A percentile compares a stretch with the other conserved stretches of the same genome.
phyloP scores from a whole-genome alignment of 1,284 basidiomycete genomes.

The Malassezia obtusa region DNA sequence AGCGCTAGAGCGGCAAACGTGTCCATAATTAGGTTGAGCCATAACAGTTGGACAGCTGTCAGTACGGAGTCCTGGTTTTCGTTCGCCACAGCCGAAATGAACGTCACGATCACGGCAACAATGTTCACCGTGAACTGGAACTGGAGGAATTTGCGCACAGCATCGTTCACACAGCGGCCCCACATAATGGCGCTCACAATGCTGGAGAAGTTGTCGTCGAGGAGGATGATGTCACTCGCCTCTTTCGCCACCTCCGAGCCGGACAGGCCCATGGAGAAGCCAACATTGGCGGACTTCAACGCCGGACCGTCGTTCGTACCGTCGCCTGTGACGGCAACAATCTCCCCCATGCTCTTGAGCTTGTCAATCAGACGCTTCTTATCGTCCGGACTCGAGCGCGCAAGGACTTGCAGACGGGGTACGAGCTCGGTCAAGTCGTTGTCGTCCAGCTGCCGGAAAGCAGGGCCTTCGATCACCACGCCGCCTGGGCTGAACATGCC shows the following conservation, averaged over 20 bases:
- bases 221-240: conserved; percentile 95
- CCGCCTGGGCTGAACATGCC: conserved; percentile 86
- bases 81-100: conserved; percentile 77
- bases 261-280: conserved; percentile 76
- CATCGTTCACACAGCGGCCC: conserved; percentile 96
- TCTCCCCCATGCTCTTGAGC: conserved; percentile 75
- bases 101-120: conserved; percentile 87
- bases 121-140: conserved; percentile 96
- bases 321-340: conserved; percentile 94
- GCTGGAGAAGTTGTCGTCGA: conserved; percentile 84
- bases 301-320: conserved; percentile 97
- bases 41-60: conserved; percentile 86
- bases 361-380: conserved; percentile 87
- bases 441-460: conserved; percentile 54
- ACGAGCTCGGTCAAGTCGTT: conserved; percentile 53
- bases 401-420: conserved; percentile 57
- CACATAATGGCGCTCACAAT: conserved; percentile 97
- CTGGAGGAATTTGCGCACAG: conserved; percentile 93
- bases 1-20: conserved; percentile 94
- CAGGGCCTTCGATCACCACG: conserved; percentile 91
- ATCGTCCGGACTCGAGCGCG: conserved; percentile 94
- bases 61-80: conserved; percentile 68
- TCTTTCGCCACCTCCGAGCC: conserved; percentile 99
- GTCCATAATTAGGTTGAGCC: conserved; percentile 91
- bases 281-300: conserved; percentile 61